Percentiles rank a stretch among this genome's conserved stretches.
These are phyloP conservation scores for grape (Vitis vinifera) DNA, from an alignment of 164 flowering plant genomes.

Conservation along the genomic window DNA sequence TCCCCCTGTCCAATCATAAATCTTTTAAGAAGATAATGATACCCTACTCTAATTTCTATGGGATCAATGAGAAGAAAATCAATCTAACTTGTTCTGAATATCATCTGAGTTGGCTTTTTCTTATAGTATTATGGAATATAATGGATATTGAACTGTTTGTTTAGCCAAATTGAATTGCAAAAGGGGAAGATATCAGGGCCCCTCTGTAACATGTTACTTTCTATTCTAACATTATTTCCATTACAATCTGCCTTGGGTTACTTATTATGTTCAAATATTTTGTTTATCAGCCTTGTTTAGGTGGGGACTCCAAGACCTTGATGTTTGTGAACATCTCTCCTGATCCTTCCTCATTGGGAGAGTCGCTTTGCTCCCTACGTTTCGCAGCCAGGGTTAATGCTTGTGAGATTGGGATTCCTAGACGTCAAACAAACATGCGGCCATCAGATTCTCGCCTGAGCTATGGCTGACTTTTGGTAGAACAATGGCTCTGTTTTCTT, in stretches of 20 bases:
- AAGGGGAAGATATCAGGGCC: no score
- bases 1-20: no score
- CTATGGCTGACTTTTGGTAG: slow-evolving; percentile 42
- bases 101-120: no score
- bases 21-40: no score
- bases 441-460: slow-evolving; percentile 72
- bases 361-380: slow-evolving; percentile 88
- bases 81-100: no score
- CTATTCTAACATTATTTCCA: no score
- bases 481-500: slow-evolving; percentile 5
- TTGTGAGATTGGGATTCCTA: slow-evolving; percentile 87
- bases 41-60: no score
- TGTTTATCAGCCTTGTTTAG: slow-evolving; percentile 80
- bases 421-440: slow-evolving; percentile 66
- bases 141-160: no score
- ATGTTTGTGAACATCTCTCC: slow-evolving; percentile 96
- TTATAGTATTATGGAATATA: no score
- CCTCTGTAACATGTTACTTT: no score
- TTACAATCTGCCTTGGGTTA: background rate
- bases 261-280: background rate
- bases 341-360: slow-evolving; percentile 74
- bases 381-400: slow-evolving; percentile 94
- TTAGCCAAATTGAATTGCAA: no score
- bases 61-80: no score
- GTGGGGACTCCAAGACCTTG: slow-evolving; percentile 94